Conservation (phyloP, 106 monocot species). For the Ottelia alismoides region DNA sequence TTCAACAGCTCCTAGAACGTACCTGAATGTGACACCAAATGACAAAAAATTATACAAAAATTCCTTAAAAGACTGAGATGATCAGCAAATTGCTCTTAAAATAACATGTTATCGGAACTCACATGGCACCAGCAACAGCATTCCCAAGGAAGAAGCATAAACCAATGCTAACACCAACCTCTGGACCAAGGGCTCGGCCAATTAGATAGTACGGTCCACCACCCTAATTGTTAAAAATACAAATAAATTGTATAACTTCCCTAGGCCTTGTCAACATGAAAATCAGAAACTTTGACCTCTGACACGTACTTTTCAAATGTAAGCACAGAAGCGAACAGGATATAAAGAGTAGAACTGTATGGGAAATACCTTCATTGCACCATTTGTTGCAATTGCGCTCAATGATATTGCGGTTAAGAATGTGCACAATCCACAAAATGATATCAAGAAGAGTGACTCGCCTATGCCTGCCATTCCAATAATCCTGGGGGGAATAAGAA, state of each 20-base stretch:
- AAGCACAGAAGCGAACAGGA: no score
- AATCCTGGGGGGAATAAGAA: conserved; percentile 49
- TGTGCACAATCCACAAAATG: conserved; percentile 77
- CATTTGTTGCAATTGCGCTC: conserved; percentile 93
- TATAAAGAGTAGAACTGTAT: no score
- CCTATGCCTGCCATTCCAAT: conserved; percentile 87
- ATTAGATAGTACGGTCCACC: conserved; percentile 94
- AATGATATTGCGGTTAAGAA: conserved; percentile 81
- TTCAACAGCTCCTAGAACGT: conserved; percentile 84
- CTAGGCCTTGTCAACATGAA: no score
- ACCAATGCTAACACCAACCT: conserved; percentile 93
- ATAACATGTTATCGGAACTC: no score
- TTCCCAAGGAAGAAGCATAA: conserved; percentile 89
- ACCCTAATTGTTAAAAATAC: no score
- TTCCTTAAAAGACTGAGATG: no score
- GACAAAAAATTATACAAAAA: conserved; percentile 1
- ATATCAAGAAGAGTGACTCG: conserved; percentile 53
- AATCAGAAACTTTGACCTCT: no score
- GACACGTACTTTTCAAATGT: no score
- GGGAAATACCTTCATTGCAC: conserved; percentile 81
- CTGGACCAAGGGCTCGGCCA: conserved; percentile 86
- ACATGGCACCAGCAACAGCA: conserved; percentile 91
- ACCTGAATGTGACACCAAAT: conserved; percentile 47
- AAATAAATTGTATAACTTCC: no score
- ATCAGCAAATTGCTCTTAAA: no score